Percentiles rank a stretch among this genome's conserved stretches.
These are phyloP conservation scores for Ananas comosus DNA, from an alignment of 176 grass and related monocot species.

Conservation along the genomic window DNA sequence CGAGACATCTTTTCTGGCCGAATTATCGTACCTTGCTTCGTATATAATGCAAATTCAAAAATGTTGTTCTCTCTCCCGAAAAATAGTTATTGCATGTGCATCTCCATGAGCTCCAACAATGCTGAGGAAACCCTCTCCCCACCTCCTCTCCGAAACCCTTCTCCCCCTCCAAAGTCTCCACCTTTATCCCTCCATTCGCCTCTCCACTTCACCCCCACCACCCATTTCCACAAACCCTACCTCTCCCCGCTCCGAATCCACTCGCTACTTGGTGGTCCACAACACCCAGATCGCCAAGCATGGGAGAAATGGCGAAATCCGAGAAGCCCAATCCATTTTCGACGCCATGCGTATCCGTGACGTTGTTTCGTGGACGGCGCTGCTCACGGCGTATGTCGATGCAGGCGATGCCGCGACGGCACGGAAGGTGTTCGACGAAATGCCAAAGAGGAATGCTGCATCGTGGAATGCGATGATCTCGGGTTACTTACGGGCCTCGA, in stretches of 20 bases:
- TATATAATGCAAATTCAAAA: too few species aligned
- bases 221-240: too few species aligned
- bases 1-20: too few species aligned
- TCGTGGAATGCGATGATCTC: slow-evolving; percentile 70
- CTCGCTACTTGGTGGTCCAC: slow-evolving; percentile 27
- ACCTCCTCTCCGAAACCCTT: too few species aligned
- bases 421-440: slow-evolving; percentile 53
- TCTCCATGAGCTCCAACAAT: too few species aligned
- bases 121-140: too few species aligned
- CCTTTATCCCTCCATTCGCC: too few species aligned
- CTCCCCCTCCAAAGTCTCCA: too few species aligned
- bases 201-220: too few species aligned
- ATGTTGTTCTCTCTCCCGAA: too few species aligned
- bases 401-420: slow-evolving; percentile 27
- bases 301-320: slow-evolving; percentile 41
- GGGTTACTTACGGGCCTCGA: slow-evolving; percentile 25
- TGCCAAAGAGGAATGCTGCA: slow-evolving; percentile 39
- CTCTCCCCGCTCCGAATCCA: neutral
- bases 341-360: slow-evolving; percentile 54
- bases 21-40: too few species aligned
- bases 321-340: slow-evolving; percentile 44
- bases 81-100: too few species aligned
- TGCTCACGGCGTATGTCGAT: slow-evolving; percentile 50
- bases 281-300: slow-evolving; percentile 43
- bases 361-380: slow-evolving; percentile 67